phyloP scores from a whole-genome alignment of 306 rosid species.

The Malus domestica region DNA sequence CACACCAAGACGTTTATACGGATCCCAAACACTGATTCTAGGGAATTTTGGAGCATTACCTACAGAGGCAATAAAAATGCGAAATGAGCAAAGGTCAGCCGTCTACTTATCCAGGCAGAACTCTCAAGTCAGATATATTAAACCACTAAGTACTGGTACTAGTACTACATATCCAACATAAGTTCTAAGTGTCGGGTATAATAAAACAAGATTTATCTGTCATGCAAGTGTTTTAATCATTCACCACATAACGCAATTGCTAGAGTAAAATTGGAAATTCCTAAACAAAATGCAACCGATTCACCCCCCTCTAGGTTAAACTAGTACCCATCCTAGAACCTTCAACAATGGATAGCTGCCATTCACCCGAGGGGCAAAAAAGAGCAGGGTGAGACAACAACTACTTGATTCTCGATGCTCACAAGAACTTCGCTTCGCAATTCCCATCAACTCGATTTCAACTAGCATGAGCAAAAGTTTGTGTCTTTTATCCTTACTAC shows the following conservation, averaged over 20 bases:
- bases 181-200: neutral
- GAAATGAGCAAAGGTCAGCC: neutral
- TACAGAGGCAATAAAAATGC: neutral
- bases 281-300: too few relatives aligned
- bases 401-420: neutral
- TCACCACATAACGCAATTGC: neutral
- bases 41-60: conserved; percentile 78
- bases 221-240: neutral
- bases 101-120: neutral
- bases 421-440: neutral
- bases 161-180: neutral
- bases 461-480: neutral
- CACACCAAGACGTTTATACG: conserved; percentile 79
- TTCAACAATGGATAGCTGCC: neutral
- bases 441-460: neutral
- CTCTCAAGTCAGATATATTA: neutral
- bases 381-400: neutral
- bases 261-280: too few relatives aligned
- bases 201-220: neutral
- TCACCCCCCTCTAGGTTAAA: too few relatives aligned
- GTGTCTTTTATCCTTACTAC: neutral
- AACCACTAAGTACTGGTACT: neutral
- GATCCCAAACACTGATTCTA: conserved; percentile 74
- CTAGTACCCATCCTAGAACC: too few relatives aligned
- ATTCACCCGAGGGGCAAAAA: neutral